Evolutionary conservation across 176 grass and related monocot genomes (phyloP).

Genomic region (Ensete glaucum): DNA sequence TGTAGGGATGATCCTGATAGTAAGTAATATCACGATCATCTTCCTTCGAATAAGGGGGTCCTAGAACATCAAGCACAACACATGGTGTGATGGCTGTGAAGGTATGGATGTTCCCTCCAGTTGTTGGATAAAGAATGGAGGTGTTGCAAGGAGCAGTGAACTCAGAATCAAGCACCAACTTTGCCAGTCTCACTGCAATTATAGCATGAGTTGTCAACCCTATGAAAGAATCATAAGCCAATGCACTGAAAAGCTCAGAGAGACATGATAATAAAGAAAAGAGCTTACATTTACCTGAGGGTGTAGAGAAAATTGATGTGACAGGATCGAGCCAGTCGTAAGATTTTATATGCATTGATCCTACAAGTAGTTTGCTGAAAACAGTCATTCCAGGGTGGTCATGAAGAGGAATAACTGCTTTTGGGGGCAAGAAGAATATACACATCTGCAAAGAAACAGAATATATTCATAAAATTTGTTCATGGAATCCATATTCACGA

Average conservation of each 20-base stretch:
- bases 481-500: background rate
- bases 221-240: background rate
- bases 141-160: conserved; percentile 60
- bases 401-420: conserved; percentile 72
- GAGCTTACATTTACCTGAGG: conserved; percentile 25
- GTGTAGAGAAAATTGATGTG: background rate
- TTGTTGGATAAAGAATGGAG: conserved; percentile 62
- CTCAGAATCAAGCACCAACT: conserved; percentile 47
- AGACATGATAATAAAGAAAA: background rate
- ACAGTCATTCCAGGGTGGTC: conserved; percentile 95
- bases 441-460: conserved; percentile 46
- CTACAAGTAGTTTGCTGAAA: conserved; percentile 74
- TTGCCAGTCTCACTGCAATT: conserved; percentile 49
- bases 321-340: conserved; percentile 66
- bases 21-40: conserved; percentile 76
- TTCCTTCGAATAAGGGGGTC: conserved; percentile 64
- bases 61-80: conserved; percentile 59
- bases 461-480: background rate
- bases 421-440: conserved; percentile 63
- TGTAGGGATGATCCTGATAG: conserved; percentile 39
- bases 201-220: background rate
- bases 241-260: background rate
- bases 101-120: conserved; percentile 80
- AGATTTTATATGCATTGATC: conserved; percentile 68
- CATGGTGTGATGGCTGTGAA: conserved; percentile 49